Percentiles rank a stretch among this genome's conserved stretches.
phyloP scores from a whole-genome alignment of 2,329 filamentous ascomycete genomes.

The Verticillium tricorpus region DNA sequence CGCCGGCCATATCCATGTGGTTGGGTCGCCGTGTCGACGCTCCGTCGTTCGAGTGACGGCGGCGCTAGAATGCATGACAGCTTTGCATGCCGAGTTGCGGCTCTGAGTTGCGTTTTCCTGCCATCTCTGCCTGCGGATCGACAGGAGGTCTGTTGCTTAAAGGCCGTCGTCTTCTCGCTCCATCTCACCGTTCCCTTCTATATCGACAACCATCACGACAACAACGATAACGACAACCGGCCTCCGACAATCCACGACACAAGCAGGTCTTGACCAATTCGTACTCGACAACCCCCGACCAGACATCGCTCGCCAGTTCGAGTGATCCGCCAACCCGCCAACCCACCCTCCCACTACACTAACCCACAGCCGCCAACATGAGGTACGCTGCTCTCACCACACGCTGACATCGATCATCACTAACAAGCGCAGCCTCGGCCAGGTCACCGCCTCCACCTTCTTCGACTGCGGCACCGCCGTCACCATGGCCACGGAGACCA shows the following conservation, averaged over 20 bases:
- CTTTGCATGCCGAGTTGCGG: neutral
- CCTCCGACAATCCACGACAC: neutral
- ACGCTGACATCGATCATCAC: neutral
- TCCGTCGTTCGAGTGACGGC: neutral
- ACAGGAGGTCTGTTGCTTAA: neutral
- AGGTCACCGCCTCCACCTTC: conserved; percentile 23
- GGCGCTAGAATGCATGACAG: neutral
- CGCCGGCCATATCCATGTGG: neutral
- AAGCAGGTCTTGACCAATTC: neutral
- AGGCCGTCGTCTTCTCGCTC: neutral
- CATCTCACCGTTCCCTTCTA: neutral
- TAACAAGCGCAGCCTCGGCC: conserved; percentile 10
- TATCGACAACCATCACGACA: neutral
- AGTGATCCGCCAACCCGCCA: neutral
- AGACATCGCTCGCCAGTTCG: neutral
- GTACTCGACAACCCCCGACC: neutral
- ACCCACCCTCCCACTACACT: neutral
- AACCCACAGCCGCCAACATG: conserved; percentile 10
- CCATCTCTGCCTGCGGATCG: neutral
- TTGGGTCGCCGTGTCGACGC: neutral
- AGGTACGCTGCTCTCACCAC: conserved; percentile 6
- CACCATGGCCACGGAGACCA: conserved; percentile 15
- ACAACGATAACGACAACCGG: neutral
- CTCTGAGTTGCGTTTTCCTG: neutral
- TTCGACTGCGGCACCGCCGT: conserved; percentile 21